Evolutionary conservation across 2,329 filamentous ascomycete genomes (phyloP), one percentile per base, ranked within the genome.

Genomic region (Lachnellula subtilissima): DNA sequence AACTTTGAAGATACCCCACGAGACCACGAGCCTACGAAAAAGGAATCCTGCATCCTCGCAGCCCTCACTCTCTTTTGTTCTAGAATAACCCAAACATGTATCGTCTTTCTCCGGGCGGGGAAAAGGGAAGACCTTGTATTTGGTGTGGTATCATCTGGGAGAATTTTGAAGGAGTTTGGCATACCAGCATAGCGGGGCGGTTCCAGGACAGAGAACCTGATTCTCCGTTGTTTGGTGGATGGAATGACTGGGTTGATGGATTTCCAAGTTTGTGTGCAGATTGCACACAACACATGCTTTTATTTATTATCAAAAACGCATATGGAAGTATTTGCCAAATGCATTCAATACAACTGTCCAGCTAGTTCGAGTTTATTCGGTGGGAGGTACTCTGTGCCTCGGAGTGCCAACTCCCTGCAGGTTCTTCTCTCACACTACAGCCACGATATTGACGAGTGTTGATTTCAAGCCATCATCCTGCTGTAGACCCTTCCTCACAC

Each of bases 121-220:
- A 50, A 57, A 40, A 52, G 45, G 47, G 46, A 52, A 49, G 43
- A 52, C n/a, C 28, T 42, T 47, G 39, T 51, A 7, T 55, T 47
- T 48, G 45, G 54, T n/a, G 46, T 46, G 55, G 47, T 57, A 58
- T 54, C 51, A 54, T 56, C 48, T 54, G 61, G 50, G 32, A 28
- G 49, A 46, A 52, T 57, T 59, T 55, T 53, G 23, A 57, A 45
- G 59, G 63, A 64, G 64, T 65, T 65, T 64, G 61, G 62, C 57
- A 64, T 62, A 62, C 58, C 56, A 58, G 62, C 64, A 66, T 66
- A 65, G 63, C 61, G 62, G 62, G 58, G 62, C 43, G 52, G 55
- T 51, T 58, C 49, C 8, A 17, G 37, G 25, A 49, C 23, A 19
- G 47, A n/a, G n/a, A 49, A 49, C 17, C 23, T 28, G 9, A 17